Percentiles rank a stretch among this genome's conserved stretches.
Conservation (phyloP, 129 eudicot genomes). For the Helichrysum umbraculigerum region DNA sequence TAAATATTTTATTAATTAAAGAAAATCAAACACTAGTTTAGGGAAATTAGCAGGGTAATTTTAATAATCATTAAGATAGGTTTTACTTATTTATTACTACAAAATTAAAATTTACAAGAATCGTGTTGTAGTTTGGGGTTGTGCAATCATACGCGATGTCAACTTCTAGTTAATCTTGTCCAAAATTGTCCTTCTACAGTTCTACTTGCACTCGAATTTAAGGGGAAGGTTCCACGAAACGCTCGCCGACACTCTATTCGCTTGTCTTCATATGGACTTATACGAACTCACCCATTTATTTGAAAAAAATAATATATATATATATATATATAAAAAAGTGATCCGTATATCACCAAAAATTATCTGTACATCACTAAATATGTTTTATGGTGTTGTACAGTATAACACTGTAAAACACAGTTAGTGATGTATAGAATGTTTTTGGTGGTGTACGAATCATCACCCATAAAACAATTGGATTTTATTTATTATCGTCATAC, state of each 20-base stretch:
- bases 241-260: constrained; percentile 39
- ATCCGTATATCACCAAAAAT: too few species aligned
- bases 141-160: constrained; percentile 21
- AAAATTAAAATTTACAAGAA: neutral
- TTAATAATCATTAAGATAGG: neutral
- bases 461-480: too few species aligned
- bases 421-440: too few species aligned
- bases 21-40: neutral
- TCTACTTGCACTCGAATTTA: constrained; percentile 23
- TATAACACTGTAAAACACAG: too few species aligned
- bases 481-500: too few species aligned
- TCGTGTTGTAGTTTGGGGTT: constrained; percentile 2
- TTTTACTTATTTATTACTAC: neutral
- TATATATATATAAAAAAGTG: too few species aligned
- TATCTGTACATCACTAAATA: too few species aligned
- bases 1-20: too few species aligned
- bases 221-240: constrained; percentile 34
- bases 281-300: neutral
- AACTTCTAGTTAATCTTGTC: constrained; percentile 24
- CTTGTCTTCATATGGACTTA: constrained; percentile 13
- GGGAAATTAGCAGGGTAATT: neutral
- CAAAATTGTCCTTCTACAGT: neutral
- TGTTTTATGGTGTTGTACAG: too few species aligned
- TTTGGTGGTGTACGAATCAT: too few species aligned
- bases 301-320: neutral